Evolutionary conservation across 2,329 filamentous ascomycete genomes (phyloP).

Genomic region (Diaporthe helianthi): DNA sequence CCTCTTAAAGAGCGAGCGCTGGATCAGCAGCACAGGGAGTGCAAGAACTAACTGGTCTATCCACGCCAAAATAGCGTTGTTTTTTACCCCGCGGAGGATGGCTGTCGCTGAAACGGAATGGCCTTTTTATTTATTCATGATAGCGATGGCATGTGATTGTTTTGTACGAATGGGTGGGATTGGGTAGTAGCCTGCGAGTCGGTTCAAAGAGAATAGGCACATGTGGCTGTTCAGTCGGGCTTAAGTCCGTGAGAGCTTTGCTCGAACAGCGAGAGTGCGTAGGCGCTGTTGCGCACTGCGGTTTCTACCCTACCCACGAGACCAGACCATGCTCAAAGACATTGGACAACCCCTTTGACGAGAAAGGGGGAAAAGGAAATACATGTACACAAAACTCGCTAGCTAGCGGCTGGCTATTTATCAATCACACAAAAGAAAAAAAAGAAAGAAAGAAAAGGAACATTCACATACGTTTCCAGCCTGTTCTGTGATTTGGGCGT

Average conservation of each 20-base stretch:
- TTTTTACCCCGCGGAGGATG: neutral
- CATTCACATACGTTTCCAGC: neutral
- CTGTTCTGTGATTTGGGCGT: neutral
- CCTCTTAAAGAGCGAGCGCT: neutral
- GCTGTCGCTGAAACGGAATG: neutral
- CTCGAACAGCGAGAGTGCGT: neutral
- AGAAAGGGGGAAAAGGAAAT: neutral
- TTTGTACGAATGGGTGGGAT: constrained; percentile 7
- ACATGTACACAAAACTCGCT: neutral
- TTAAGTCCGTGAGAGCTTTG: neutral
- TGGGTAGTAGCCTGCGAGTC: neutral
- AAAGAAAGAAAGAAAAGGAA: neutral
- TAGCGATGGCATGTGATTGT: neutral
- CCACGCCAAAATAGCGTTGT: neutral
- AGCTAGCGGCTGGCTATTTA: neutral
- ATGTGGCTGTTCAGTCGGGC: neutral
- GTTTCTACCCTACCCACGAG: neutral
- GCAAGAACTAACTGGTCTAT: neutral
- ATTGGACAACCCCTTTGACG: neutral
- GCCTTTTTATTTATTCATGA: constrained; percentile 4
- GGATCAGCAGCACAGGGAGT: neutral
- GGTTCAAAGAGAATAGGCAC: neutral
- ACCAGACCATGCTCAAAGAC: neutral
- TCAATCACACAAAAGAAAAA: too few species aligned
- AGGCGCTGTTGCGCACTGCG: neutral